Evolutionary conservation across 768 basidiomycete species (phyloP).

Genomic region (Rhizopogon vinicolor): DNA sequence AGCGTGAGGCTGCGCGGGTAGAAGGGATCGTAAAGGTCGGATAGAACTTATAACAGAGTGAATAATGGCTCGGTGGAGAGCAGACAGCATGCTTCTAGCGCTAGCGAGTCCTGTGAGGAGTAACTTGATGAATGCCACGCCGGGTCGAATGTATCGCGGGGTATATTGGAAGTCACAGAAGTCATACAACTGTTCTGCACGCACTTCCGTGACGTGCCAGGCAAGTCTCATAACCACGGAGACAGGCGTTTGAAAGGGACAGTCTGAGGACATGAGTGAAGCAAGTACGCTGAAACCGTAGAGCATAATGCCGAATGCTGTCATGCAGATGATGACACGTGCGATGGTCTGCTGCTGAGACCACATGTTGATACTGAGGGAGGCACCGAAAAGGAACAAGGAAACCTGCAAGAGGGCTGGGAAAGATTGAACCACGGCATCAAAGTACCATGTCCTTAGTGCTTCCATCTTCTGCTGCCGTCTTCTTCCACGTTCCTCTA

Average conservation of each 20-base stretch:
- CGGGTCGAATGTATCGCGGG: background rate
- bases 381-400: conserved; percentile 9
- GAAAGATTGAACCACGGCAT: conserved; percentile 7
- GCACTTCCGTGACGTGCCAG: background rate
- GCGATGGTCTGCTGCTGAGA: conserved; percentile 5
- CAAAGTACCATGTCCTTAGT: conserved; percentile 11
- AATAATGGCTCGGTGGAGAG: background rate
- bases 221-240: conserved; percentile 2
- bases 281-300: conserved; percentile 9
- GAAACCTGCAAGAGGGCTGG: conserved; percentile 10
- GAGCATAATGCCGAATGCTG: conserved; percentile 3
- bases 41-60: background rate
- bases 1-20: background rate
- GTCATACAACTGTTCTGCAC: background rate
- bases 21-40: background rate
- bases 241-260: conserved; percentile 13
- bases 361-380: conserved; percentile 6
- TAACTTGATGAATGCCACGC: background rate
- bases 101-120: background rate
- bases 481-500: conserved; percentile 7
- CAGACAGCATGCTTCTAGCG: background rate
- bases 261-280: conserved; percentile 5
- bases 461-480: conserved; percentile 11
- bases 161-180: background rate
- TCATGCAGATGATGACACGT: conserved; percentile 5